Evolutionary conservation across 305 asterid species (phyloP), one percentile per base, ranked within the genome.

Genomic region (Plantago coronopus): DNA sequence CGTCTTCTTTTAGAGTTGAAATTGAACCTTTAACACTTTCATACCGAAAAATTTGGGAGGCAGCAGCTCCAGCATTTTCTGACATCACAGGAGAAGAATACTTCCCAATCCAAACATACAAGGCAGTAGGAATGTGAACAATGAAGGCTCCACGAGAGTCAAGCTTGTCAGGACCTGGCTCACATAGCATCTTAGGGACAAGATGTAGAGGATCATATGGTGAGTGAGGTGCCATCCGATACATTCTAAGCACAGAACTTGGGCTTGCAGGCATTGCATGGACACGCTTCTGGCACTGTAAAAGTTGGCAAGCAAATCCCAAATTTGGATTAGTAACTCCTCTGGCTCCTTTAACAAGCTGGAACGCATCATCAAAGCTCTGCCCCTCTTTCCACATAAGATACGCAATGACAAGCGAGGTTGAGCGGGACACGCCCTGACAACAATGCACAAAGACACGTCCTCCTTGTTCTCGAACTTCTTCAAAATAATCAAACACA

Each of bases 61-160:
- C 97, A 67, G 96, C 91, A 27, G 83, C 72, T 60, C 63, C 69
- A 18, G 96, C 99, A 23, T 80, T 65, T 27, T 85, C 96, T 11
- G 81, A 77, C 96, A 89, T 83, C 72, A 87, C 69, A 0, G 69
- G 55, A 45, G 76, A 60, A 69, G 90, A 89, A 53, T 63, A 65
- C 80, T 74, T 82, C 54, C 99, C 99, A 2, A 76, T 70, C 99
- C 99, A 93, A 53, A 83, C 82, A 57, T 83, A 93, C 48, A 89
- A 74, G 59, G 82, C 89, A 23, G 83, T 79, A 51, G 97, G 96
- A 63, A 87, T 68, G 64, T 87, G 96, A 60, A 89, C 61, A 58
- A 93, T 79, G 78, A 89, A 93, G 12, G 99, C 87, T 49, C 97
- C 99, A 23, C 99, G 97, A 29, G 96, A 82, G 54, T 89, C 99